Evolutionary conservation across 2,329 filamentous ascomycete species (phyloP).

Genomic region (Juglanconis juglandina): DNA sequence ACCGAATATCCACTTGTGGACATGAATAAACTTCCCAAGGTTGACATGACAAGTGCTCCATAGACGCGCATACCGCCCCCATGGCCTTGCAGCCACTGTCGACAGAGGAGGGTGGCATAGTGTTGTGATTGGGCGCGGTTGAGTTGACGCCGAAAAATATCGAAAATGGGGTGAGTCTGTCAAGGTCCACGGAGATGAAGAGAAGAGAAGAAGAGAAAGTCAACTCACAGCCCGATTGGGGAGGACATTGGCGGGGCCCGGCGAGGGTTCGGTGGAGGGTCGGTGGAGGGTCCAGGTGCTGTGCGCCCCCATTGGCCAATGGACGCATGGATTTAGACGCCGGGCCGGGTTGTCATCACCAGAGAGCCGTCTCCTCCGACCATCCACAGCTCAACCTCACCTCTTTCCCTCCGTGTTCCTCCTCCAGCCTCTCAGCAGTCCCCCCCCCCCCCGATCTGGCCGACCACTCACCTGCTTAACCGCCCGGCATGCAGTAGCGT

Average conservation of each 20-base stretch:
- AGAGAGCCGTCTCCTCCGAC: not conserved
- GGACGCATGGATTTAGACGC: constrained; percentile 37
- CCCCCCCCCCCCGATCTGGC: constrained; percentile 16
- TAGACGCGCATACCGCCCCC: not conserved
- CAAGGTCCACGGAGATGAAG: not conserved
- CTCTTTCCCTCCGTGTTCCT: not conserved
- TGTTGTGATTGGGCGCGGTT: constrained; percentile 16
- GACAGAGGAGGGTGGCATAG: not conserved
- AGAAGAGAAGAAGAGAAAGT: not conserved
- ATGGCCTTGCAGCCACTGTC: not conserved
- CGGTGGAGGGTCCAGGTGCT: constrained; percentile 21
- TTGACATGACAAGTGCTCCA: not conserved
- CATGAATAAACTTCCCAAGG: not conserved
- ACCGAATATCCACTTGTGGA: not conserved
- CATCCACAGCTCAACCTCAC: constrained; percentile 6
- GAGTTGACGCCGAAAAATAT: not conserved
- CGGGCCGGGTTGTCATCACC: constrained; percentile 17
- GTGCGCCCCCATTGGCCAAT: constrained; percentile 29
- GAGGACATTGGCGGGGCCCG: not conserved
- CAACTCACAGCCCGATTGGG: constrained; percentile 4
- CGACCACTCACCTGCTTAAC: constrained; percentile 33
- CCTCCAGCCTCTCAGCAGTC: constrained; percentile 5
- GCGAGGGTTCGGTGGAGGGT: constrained; percentile 19
- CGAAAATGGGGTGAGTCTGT: not conserved
- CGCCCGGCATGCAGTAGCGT: constrained; percentile 38